Percentiles rank a stretch among this genome's conserved stretches.
Evolutionary conservation across 345 rosid genomes (phyloP).

Genomic region (Lumnitzera littorea): DNA sequence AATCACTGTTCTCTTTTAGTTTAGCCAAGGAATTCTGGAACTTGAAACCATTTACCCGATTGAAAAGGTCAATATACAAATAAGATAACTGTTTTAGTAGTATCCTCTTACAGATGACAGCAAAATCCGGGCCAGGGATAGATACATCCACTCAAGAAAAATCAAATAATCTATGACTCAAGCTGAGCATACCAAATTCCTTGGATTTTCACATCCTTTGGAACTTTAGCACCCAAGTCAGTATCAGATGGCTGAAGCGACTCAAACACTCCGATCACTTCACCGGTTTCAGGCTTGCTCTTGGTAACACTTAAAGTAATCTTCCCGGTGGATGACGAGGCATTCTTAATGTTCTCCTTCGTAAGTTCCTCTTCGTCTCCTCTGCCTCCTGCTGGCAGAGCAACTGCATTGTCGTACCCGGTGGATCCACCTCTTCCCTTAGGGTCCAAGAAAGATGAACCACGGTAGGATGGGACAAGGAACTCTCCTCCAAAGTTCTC

Average conservation of each 20-base stretch:
- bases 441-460: conserved; percentile 86
- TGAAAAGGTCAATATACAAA: conserved; percentile 9
- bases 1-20: no score
- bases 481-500: conserved; percentile 64
- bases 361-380: conserved; percentile 87
- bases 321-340: conserved; percentile 63
- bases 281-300: conserved; percentile 89
- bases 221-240: conserved; percentile 89
- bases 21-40: not conserved
- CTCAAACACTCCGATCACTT: conserved; percentile 91
- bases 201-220: conserved; percentile 93
- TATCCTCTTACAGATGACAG: not conserved
- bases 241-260: conserved; percentile 97
- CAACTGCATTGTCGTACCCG: conserved; percentile 89
- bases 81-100: not conserved
- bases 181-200: conserved; percentile 98
- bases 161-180: conserved; percentile 34
- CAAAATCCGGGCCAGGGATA: conserved; percentile 29
- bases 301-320: conserved; percentile 74
- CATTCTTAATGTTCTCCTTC: conserved; percentile 78
- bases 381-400: conserved; percentile 92
- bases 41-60: not conserved
- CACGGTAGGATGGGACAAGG: conserved; percentile 75
- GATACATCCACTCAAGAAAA: conserved; percentile 7
- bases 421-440: conserved; percentile 89